A percentile compares a stretch with the other conserved stretches of the same genome.
Conservation (phyloP, 2,329 filamentous ascomycete species). For the Colletotrichum lupini region DNA sequence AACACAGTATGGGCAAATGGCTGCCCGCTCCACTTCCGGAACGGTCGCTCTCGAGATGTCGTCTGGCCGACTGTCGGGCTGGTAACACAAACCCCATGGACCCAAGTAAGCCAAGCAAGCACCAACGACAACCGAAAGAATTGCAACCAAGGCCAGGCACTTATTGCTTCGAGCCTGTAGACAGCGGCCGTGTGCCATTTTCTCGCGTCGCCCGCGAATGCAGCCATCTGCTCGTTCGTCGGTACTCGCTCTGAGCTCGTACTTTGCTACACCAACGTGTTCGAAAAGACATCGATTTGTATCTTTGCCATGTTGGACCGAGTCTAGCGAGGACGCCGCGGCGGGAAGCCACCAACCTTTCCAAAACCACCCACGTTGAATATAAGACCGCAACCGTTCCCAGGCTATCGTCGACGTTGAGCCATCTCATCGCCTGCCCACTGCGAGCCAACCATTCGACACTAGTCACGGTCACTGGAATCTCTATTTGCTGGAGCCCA, state of each 20-base stretch:
- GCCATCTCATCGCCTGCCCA: conserved; percentile 7
- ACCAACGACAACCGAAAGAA: neutral
- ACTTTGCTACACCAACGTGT: conserved; percentile 24
- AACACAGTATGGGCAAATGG: no score
- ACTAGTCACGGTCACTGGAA: conserved; percentile 3
- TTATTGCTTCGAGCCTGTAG: neutral
- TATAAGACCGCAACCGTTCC: conserved; percentile 36
- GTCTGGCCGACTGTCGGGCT: neutral
- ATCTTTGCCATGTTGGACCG: conserved; percentile 9
- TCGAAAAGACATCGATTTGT: conserved; percentile 7
- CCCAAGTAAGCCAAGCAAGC: neutral
- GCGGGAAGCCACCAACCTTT: conserved; percentile 2
- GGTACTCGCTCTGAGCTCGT: neutral
- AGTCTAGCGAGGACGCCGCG: neutral
- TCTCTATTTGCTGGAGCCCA: neutral
- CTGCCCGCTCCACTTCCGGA: neutral
- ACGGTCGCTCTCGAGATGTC: neutral
- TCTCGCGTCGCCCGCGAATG: neutral
- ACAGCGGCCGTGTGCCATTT: neutral
- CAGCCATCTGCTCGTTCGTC: neutral
- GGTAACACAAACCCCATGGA: neutral
- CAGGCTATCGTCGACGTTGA: conserved; percentile 26
- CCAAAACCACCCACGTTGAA: conserved; percentile 27
- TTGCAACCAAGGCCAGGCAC: neutral
- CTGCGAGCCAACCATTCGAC: neutral